Percentiles rank a stretch among this genome's conserved stretches.
Evolutionary conservation across 1,139 yeast genomes (phyloP).

Genomic region (Kodamaea anthophila): DNA sequence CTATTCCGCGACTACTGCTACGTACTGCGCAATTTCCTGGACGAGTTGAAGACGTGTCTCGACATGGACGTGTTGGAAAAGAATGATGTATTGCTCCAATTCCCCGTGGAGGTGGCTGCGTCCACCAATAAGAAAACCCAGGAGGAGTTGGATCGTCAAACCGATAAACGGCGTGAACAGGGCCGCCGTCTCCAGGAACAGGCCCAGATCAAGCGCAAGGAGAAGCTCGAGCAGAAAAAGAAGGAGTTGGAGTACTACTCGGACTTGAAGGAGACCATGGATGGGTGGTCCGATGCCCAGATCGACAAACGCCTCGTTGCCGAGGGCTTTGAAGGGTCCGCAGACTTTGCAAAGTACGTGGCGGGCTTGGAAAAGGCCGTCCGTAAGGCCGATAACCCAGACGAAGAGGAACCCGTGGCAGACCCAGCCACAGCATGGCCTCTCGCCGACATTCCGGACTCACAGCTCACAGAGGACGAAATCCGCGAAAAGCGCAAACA

Average conservation of each 20-base stretch:
- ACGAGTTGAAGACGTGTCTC: constrained; percentile 53
- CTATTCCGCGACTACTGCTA: constrained; percentile 76
- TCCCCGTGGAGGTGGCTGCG: constrained; percentile 53
- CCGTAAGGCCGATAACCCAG: constrained; percentile 58
- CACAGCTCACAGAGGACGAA: constrained; percentile 71
- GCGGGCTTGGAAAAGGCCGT: constrained; percentile 62
- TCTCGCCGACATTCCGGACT: constrained; percentile 77
- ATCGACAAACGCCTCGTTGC: constrained; percentile 40
- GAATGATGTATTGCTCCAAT: constrained; percentile 74
- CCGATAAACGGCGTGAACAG: constrained; percentile 77
- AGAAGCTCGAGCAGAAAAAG: constrained; percentile 74
- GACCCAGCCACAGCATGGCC: constrained; percentile 64
- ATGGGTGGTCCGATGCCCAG: constrained; percentile 35
- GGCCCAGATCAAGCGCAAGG: constrained; percentile 78
- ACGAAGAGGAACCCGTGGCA: constrained; percentile 38
- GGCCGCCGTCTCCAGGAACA: constrained; percentile 89
- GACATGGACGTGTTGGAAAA: constrained; percentile 58
- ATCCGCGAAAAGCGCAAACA: constrained; percentile 85
- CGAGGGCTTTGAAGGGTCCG: constrained; percentile 75
- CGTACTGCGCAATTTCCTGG: constrained; percentile 60
- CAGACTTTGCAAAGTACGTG: constrained; percentile 65
- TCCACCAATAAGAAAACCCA: constrained; percentile 64
- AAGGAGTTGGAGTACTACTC: constrained; percentile 71
- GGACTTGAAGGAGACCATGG: constrained; percentile 46
- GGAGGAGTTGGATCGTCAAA: constrained; percentile 72